Evolutionary conservation across 176 grass and related monocot genomes (phyloP).

Genomic region (Lolium perenne): DNA sequence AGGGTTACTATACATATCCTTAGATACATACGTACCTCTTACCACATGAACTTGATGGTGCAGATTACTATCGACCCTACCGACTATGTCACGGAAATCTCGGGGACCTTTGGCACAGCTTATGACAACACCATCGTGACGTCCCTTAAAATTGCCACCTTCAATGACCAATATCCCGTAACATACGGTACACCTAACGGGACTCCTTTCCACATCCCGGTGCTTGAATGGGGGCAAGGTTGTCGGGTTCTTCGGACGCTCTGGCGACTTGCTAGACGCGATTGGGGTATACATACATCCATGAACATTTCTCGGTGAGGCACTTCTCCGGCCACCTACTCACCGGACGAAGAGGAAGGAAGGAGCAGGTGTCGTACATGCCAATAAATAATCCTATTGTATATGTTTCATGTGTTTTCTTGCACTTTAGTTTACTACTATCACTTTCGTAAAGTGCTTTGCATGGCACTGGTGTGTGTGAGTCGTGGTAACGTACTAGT

Average conservation of each 20-base stretch:
- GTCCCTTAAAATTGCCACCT: not conserved
- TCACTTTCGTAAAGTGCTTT: not conserved
- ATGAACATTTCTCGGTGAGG: not conserved
- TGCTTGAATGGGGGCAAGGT: not conserved
- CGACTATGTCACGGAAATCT: not conserved
- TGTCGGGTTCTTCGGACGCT: not conserved
- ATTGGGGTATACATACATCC: not conserved
- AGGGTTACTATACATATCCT: not conserved
- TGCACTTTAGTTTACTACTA: not conserved
- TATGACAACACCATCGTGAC: not conserved
- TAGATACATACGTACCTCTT: not conserved
- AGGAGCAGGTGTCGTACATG: not conserved
- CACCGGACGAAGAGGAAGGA: not conserved
- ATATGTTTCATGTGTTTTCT: not conserved
- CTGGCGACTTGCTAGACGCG: not conserved
- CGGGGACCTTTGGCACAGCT: not conserved
- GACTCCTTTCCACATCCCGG: not conserved
- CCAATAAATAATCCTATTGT: not conserved
- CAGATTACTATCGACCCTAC: not conserved
- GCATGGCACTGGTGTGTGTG: not conserved
- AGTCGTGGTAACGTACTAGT: not conserved
- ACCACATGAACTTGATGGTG: not conserved
- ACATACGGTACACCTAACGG: not conserved
- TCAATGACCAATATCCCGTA: too few relatives aligned
- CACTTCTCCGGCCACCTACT: not conserved